These are phyloP conservation scores for Aspergillus carbonarius DNA, from an alignment of 2,329 filamentous ascomycete species.

Conservation along the genomic window DNA sequence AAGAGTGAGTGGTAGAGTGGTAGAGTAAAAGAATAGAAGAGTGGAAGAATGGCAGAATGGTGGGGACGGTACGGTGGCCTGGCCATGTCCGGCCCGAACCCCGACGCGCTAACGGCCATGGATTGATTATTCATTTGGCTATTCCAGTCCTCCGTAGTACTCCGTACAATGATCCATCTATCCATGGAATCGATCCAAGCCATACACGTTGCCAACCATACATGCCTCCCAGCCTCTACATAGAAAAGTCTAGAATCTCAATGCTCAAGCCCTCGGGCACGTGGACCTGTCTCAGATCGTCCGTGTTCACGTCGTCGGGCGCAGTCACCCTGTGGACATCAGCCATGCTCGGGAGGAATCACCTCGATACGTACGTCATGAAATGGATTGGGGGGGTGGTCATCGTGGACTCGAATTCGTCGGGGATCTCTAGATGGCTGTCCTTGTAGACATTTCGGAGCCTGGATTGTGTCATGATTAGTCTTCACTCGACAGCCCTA, in stretches of 20 bases:
- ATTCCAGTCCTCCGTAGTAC: too few species aligned
- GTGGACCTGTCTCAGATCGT: constrained; percentile 7
- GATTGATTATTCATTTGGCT: too few species aligned
- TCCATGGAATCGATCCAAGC: too few species aligned
- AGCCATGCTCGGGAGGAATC: not conserved
- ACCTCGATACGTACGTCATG: not conserved
- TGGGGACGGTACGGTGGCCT: too few species aligned
- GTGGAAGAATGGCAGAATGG: too few species aligned
- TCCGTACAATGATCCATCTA: too few species aligned
- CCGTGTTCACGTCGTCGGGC: constrained; percentile 14
- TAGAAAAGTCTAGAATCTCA: constrained; percentile 12
- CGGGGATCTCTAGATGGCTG: constrained; percentile 15
- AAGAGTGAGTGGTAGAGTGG: too few species aligned
- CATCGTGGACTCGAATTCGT: constrained; percentile 20
- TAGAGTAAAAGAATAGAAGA: too few species aligned
- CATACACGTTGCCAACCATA: too few species aligned
- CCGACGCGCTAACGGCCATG: too few species aligned
- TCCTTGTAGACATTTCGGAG: constrained; percentile 12
- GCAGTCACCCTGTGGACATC: constrained; percentile 3
- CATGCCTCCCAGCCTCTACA: not conserved
- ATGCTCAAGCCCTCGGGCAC: constrained; percentile 16
- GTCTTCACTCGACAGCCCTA: not conserved
- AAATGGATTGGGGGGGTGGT: constrained; percentile 15
- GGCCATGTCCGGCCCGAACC: too few species aligned
- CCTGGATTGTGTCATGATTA: not conserved